phyloP scores from a whole-genome alignment of 345 rosid genomes.

The Pelargonium nanum region DNA sequence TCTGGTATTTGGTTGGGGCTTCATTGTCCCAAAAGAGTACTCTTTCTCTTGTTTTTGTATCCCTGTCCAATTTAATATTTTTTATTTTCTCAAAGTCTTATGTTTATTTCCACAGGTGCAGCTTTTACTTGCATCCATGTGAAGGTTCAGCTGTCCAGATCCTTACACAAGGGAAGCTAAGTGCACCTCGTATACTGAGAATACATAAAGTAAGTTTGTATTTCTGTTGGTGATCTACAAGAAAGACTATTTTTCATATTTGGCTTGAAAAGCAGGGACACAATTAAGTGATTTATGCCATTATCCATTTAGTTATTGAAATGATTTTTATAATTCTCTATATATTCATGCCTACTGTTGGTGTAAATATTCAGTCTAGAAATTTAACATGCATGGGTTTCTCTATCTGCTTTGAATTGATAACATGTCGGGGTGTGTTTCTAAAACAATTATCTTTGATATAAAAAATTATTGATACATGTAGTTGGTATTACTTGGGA shows the following conservation, averaged over 20 bases:
- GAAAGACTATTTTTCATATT: too few species aligned
- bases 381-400: background rate
- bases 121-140: slow-evolving; percentile 90
- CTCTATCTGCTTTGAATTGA: background rate
- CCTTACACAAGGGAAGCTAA: slow-evolving; percentile 89
- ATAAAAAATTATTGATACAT: too few species aligned
- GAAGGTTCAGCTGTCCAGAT: slow-evolving; percentile 83
- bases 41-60: background rate
- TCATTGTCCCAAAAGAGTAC: background rate
- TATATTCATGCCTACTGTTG: background rate
- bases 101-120: slow-evolving; percentile 49
- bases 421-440: background rate
- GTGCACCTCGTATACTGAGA: slow-evolving; percentile 97
- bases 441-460: background rate
- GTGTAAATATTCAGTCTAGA: background rate
- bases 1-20: background rate
- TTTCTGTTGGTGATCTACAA: background rate
- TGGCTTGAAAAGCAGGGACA: background rate
- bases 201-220: slow-evolving; percentile 71
- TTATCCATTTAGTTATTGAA: background rate
- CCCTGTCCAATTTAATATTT: background rate
- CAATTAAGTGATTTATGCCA: background rate
- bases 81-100: background rate
- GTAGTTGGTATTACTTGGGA: background rate
- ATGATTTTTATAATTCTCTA: background rate